Base-by-base conservation (phyloP, 2,329 filamentous ascomycete species). In the Microsporum ferrugineum region DNA sequence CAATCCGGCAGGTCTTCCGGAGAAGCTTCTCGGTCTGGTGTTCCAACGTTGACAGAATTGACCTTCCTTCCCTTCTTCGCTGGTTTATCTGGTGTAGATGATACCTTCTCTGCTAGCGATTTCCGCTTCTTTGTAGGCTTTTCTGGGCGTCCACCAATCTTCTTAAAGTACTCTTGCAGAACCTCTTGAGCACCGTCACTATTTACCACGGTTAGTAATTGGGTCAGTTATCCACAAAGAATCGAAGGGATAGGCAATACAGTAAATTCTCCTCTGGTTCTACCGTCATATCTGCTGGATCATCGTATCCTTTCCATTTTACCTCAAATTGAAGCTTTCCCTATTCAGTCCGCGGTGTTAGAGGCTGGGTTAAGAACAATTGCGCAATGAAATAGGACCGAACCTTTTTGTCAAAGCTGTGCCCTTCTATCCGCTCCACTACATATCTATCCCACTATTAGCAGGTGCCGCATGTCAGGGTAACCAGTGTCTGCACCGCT, bases 261-360 rank as follows among this genome's bases (percentile, higher is more conserved):
- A 61, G 17, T 72, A 76, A 66, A 55, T 77, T 75, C 5, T 74
- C 72, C 65, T 79, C 77, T 0, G 76, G 76, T 62, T 80, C 78
- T 66, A 73, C 67, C 1, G 78, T 80, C 59, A 72, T 70, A 55
- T 80, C 77, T n/a, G 67, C 64, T 1, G 71, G 70, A 4, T 75
- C 67, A 1, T 75, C 71, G 59, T 78, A 80, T 3, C 75, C 77
- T 63, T 75, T 74, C 78, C 78, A 80, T 65, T 79, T 79, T 34
- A 79, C 76, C 5, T 71, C 64, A 23, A 78, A 71, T 39, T 72
- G 62, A 29, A 79, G 67, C 17, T 67, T 67, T 38, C 71, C 71
- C 75, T 77, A 47, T 47, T 57, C 33, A 38, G 34, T 3, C 12
- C 55, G 23, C 5, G 23, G 3, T 14, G 55, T 57, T 17, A 57